Percentiles rank a stretch among this genome's conserved stretches.
These are phyloP conservation scores for Penicillium flavigenum DNA, from an alignment of 495 filamentous ascomycete genomes.

Conservation along the genomic window DNA sequence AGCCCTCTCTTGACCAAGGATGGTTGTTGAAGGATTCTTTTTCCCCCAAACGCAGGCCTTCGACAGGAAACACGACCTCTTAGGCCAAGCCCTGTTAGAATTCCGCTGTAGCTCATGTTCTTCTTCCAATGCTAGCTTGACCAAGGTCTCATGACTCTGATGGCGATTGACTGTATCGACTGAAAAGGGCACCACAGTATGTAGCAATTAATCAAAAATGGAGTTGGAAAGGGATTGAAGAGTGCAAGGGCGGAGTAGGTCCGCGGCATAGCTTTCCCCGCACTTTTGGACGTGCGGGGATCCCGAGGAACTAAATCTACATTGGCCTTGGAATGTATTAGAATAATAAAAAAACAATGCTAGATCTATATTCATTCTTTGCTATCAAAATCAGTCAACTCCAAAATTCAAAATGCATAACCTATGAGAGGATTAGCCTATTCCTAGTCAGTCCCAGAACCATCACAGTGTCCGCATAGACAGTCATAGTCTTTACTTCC, in stretches of 20 bases:
- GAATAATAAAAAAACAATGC: too few species aligned
- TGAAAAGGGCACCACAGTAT: background rate
- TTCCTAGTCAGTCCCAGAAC: background rate
- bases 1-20: slow-evolving; percentile 27
- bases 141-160: slow-evolving; percentile 13
- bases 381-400: background rate
- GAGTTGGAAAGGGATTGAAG: background rate
- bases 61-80: background rate
- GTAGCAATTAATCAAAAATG: background rate
- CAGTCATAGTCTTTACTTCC: background rate
- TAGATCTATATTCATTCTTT: background rate
- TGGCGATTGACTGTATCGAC: background rate
- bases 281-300: slow-evolving; percentile 7
- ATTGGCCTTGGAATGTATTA: too few species aligned
- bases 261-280: slow-evolving; percentile 17
- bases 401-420: background rate
- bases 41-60: background rate
- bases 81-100: slow-evolving; percentile 11
- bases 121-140: slow-evolving; percentile 6
- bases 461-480: slow-evolving; percentile 17
- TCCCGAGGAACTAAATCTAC: slow-evolving; percentile 4
- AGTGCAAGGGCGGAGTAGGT: background rate
- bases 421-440: background rate
- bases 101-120: slow-evolving; percentile 22
- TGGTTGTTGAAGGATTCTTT: background rate